Base-by-base conservation (phyloP, 2,329 filamentous ascomycete genomes). In the Colletotrichum agaves region DNA sequence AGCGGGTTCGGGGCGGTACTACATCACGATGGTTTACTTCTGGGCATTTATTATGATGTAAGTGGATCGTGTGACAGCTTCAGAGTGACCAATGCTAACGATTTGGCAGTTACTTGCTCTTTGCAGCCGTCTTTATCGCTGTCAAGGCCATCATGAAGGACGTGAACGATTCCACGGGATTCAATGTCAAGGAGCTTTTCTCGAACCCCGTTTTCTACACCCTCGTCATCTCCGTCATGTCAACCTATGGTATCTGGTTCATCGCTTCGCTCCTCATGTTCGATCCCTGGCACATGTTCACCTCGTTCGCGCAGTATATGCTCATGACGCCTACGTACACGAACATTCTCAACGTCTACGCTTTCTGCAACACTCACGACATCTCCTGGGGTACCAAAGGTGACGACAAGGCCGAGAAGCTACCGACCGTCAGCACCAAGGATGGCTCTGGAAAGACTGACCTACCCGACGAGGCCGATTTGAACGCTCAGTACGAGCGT, bases 251-350 rank as follows among this genome's bases (percentile, higher is more conserved):
- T 70, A 90, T 99, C 75, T 99, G 94, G 91, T 87, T 98, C 67
- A 81, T 99, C 57, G 92, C 93, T 0, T 97, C 94, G 8, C 85
- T 99, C 72, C 84, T 99, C 72, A 98, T 98, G 90, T 90, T 98
- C 79, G 96, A 99, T 78, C 96, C 96, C 4, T 99, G 96, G 95
- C 96, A 99, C 82, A 98, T 99, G 94, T 87, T 97, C 78, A 98
- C 96, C n/a, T 90, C 91, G 65, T 93, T 98, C 79, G 79, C 94
- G 55, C 96, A 98, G 87, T 99, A 99, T 79, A 90, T 98, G 73
- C 88, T 98, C 46, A 87, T 99, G 65, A 97, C 94, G 0, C 96
- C 96, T 0, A 97, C 94, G 0, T 99, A 97, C 82, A 97, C 97
- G 83, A 99, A 98, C 80, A 94, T 98, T 67, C 90, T 99, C 74